Base-by-base conservation (phyloP, 768 basidiomycete genomes). In the Termitomyces sp. region DNA sequence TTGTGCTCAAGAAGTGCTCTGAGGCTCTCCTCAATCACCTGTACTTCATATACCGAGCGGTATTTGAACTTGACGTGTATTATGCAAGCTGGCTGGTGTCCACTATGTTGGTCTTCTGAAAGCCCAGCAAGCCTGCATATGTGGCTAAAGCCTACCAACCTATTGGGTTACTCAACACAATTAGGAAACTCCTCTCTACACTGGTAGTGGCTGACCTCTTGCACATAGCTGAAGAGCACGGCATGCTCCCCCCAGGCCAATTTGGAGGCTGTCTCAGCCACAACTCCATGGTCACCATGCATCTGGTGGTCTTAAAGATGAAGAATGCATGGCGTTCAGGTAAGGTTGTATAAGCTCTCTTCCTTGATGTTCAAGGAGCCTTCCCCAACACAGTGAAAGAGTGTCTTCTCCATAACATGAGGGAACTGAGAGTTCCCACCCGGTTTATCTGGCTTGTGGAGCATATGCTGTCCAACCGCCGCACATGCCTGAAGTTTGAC, bases 331-430 rank as follows among this genome's bases (percentile, higher is more conserved):
- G n/a, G n/a, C n/a, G n/a, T n/a, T n/a, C n/a, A n/a, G n/a, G n/a
- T n/a, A n/a, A n/a, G n/a, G 76, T 78, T 0, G 73, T 59, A 0
- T 67, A 66, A 1, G 61, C 68, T 0, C 68, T 78, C 0, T 77
- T 73, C 62, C 66, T 78, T 1, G 76, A 80, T 54, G 67, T 80
- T 0, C 63, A 76, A 60, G 76, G 70, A 0, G 74, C 76, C 2
- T 79, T 77, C 59, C 77, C 73, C 0, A 77, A 70, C 54, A 68
- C 68, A 0, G 70, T 68, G 4, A 66, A 56, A 0, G 66, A 68
- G 1, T 22, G 58, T 0, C 68, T 78, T 0, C 27, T 71, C 0
- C 68, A 73, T 53, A 70, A 75, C 50, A 58, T 41, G 36, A 10
- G 66, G 66, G 38, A 56, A 67, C 6, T 3, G 39, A 11, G 39